Conservation (phyloP, 306 rosid genomes). For the Herpetospermum pedunculosum region DNA sequence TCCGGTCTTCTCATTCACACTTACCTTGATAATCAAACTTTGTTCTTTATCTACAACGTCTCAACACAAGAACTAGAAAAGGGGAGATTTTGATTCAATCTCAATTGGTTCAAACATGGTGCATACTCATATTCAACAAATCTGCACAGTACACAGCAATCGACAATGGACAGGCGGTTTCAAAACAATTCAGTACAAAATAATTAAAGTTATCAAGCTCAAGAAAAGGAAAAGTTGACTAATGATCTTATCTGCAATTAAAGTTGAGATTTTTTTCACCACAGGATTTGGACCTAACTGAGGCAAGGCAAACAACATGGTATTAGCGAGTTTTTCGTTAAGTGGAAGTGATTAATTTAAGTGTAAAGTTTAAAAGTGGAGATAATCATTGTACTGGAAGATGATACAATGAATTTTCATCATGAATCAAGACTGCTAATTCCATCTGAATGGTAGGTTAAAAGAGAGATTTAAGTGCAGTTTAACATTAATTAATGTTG, state of each 20-base stretch:
- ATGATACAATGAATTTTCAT: background rate
- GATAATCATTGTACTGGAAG: background rate
- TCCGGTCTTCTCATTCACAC: conserved; percentile 8
- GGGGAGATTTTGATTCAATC: background rate
- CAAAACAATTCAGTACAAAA: background rate
- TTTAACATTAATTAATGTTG: background rate
- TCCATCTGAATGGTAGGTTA: conserved; percentile 6
- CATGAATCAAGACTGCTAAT: background rate
- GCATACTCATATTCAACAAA: background rate
- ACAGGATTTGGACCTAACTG: conserved; percentile 4
- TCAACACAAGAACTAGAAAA: background rate
- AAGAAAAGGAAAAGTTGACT: background rate
- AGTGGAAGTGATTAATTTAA: background rate
- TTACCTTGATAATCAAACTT: background rate
- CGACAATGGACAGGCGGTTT: background rate
- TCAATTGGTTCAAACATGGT: background rate
- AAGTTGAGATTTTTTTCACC: background rate
- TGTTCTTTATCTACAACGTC: background rate
- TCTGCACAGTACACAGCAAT: background rate
- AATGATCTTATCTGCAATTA: background rate
- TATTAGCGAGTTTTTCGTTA: background rate
- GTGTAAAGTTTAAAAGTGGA: conserved; percentile 1
- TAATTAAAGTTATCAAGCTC: background rate
- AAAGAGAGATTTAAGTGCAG: conserved; percentile 1
- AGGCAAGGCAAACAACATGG: background rate